Evolutionary conservation across 2,329 filamentous ascomycete genomes (phyloP).

Genomic region (Aspergillus tubingensis): DNA sequence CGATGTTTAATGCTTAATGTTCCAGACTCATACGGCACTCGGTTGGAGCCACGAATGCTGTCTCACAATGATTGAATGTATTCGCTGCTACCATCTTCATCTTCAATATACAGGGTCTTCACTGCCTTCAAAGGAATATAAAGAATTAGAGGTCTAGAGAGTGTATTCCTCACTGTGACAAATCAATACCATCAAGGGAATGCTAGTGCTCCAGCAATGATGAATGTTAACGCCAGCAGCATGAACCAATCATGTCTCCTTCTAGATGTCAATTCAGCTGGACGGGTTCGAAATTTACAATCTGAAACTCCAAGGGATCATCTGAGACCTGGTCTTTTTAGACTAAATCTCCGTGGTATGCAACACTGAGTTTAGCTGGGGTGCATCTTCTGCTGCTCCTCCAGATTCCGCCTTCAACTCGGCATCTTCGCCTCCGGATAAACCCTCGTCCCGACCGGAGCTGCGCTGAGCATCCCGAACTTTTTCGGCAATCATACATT

Average conservation of each 20-base stretch:
- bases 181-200: too few relatives aligned
- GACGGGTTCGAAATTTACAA: background rate
- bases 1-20: background rate
- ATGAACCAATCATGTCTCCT: too few relatives aligned
- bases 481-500: conserved; percentile 7
- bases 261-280: too few relatives aligned
- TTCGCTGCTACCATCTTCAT: too few relatives aligned
- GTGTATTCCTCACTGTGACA: too few relatives aligned
- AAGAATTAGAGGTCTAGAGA: too few relatives aligned
- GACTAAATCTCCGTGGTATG: background rate
- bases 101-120: too few relatives aligned
- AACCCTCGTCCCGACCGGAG: conserved; percentile 12
- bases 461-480: conserved; percentile 11
- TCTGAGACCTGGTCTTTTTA: background rate
- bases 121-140: too few relatives aligned
- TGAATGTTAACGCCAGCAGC: too few relatives aligned
- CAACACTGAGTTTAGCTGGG: background rate
- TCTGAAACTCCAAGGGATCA: background rate
- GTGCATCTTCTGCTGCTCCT: background rate
- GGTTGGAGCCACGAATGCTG: background rate
- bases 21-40: conserved; percentile 1
- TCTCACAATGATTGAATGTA: background rate
- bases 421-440: conserved; percentile 7
- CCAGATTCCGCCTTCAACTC: background rate
- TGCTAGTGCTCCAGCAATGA: too few relatives aligned